A percentile compares a stretch with the other conserved stretches of the same genome.
phyloP scores from a whole-genome alignment of 2,329 filamentous ascomycete species.

The Gaeumannomyces tritici region DNA sequence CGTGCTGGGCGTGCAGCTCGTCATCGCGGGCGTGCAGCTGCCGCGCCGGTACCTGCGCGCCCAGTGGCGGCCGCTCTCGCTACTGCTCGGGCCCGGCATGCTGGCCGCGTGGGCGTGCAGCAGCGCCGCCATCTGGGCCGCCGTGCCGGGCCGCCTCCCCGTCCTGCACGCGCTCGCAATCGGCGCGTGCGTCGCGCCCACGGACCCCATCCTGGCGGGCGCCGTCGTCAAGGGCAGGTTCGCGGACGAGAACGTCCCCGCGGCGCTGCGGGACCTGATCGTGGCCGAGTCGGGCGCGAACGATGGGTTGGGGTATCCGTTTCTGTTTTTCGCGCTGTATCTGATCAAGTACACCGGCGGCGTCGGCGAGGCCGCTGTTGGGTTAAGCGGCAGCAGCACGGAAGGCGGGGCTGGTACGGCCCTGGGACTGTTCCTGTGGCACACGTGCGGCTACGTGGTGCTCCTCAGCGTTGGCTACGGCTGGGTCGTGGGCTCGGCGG shows the following conservation, averaged over 20 bases:
- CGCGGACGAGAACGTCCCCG: constrained; percentile 81
- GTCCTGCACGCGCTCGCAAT: constrained; percentile 74
- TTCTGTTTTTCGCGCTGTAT: constrained; percentile 77
- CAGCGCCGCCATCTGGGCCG: constrained; percentile 66
- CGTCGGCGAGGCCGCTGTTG: constrained; percentile 43
- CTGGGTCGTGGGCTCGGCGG: constrained; percentile 66
- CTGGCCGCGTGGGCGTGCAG: constrained; percentile 76
- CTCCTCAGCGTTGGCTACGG: constrained; percentile 72
- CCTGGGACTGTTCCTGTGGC: constrained; percentile 73
- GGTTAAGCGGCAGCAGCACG: constrained; percentile 24
- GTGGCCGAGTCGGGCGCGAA: constrained; percentile 80
- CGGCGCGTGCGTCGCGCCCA: constrained; percentile 83
- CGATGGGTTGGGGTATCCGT: constrained; percentile 82
- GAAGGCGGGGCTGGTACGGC: constrained; percentile 55
- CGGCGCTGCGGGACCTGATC: constrained; percentile 70
- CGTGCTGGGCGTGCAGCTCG: constrained; percentile 82
- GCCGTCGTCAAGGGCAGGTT: constrained; percentile 91
- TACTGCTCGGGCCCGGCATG: constrained; percentile 80
- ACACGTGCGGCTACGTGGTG: constrained; percentile 79
- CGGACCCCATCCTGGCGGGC: constrained; percentile 79
- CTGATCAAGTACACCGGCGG: constrained; percentile 66
- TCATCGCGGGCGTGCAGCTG: constrained; percentile 79
- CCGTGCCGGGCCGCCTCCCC: constrained; percentile 59
- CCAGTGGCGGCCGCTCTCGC: constrained; percentile 66
- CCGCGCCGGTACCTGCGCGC: constrained; percentile 70